phyloP scores from a whole-genome alignment of 179 eudicot species.

The Patellifolia procumbens region DNA sequence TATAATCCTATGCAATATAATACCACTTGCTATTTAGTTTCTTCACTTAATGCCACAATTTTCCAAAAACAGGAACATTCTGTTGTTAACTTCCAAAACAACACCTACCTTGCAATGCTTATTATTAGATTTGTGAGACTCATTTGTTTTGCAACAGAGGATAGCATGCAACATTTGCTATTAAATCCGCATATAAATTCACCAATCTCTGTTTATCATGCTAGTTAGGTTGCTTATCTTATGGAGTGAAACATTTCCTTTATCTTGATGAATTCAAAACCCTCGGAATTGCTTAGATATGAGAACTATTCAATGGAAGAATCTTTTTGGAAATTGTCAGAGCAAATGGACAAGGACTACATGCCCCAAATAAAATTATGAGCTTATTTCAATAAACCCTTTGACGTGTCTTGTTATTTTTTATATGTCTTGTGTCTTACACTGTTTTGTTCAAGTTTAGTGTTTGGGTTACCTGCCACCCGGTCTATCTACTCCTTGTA shows the following conservation, averaged over 20 bases:
- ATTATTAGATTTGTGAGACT: neutral
- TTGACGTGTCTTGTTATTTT: neutral
- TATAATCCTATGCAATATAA: neutral
- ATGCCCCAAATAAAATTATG: neutral
- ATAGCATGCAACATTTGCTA: neutral
- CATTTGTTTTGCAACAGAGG: neutral
- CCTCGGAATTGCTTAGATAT: neutral
- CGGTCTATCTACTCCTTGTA: neutral
- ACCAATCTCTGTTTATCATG: neutral
- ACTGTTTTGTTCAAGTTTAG: neutral
- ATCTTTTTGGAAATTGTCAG: neutral
- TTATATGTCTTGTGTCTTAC: neutral
- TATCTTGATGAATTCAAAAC: neutral
- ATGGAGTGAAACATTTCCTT: neutral
- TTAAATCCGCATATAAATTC: neutral
- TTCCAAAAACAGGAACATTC: neutral
- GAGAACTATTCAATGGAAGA: neutral
- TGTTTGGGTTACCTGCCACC: neutral
- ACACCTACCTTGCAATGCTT: neutral
- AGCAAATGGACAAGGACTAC: neutral
- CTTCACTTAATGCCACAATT: conserved; percentile 7
- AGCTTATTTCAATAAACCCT: neutral
- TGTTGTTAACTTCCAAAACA: neutral
- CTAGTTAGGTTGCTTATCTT: neutral
- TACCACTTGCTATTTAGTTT: neutral